Conservation (phyloP, 2,329 filamentous ascomycete species). For the Hyphodiscus sp. region DNA sequence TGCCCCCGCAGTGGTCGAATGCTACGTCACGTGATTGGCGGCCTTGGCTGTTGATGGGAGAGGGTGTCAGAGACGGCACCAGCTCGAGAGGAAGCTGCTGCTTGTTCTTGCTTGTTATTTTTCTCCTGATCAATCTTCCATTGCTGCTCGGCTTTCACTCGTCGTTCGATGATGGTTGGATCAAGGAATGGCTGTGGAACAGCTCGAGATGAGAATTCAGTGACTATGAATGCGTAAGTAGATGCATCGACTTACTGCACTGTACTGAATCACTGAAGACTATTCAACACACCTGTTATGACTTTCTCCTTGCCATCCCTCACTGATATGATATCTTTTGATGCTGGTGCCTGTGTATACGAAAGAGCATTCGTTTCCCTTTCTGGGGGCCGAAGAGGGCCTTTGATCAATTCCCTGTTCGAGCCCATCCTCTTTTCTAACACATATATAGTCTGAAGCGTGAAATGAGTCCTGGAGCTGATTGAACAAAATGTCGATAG, state of each 20-base stretch:
- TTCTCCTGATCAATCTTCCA: conserved; percentile 14
- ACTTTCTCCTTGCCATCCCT: conserved; percentile 3
- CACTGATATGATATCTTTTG: conserved; percentile 15
- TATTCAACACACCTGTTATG: background rate
- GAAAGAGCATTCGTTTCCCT: conserved; percentile 7
- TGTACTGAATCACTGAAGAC: background rate
- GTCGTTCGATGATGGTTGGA: conserved; percentile 17
- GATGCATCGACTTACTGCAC: background rate
- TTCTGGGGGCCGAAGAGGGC: conserved; percentile 14
- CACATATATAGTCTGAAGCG: background rate
- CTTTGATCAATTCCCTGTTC: conserved; percentile 11
- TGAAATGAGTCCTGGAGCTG: background rate
- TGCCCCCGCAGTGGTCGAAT: background rate
- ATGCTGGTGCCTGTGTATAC: conserved; percentile 16
- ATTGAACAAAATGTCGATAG: background rate
- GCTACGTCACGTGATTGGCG: background rate
- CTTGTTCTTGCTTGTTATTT: background rate
- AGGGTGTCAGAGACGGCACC: too few relatives aligned
- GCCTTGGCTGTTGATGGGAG: background rate
- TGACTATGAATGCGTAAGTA: conserved; percentile 6
- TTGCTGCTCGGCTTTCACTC: conserved; percentile 13
- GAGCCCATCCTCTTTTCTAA: conserved; percentile 1
- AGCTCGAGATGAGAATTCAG: conserved; percentile 19
- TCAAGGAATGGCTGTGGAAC: conserved; percentile 26
- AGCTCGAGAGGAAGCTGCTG: background rate